phyloP scores from a whole-genome alignment of 1,139 yeast genomes.

The Candida pseudoviswanathii region DNA sequence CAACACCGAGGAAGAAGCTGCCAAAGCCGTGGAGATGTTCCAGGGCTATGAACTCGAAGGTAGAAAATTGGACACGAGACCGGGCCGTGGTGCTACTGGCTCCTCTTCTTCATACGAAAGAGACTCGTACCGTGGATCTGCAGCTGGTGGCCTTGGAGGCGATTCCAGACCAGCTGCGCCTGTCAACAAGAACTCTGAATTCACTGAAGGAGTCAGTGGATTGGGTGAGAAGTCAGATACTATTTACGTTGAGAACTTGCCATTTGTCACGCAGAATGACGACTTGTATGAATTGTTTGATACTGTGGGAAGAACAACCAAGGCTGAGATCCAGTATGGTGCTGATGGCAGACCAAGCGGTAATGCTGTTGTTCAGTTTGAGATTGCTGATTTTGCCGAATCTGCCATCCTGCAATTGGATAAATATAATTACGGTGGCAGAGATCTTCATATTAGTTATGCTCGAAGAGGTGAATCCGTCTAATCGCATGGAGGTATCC shows the following conservation, averaged over 20 bases:
- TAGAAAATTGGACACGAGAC: constrained; percentile 68
- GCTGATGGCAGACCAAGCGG: constrained; percentile 74
- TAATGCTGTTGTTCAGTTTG: constrained; percentile 80
- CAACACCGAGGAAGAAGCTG: constrained; percentile 60
- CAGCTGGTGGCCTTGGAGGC: constrained; percentile 1
- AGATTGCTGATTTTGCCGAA: constrained; percentile 67
- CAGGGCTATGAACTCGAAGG: constrained; percentile 73
- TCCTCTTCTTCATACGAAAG: constrained; percentile 6
- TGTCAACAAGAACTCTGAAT: constrained; percentile 46
- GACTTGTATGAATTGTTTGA: constrained; percentile 87
- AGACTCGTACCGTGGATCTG: constrained; percentile 6
- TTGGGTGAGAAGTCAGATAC: constrained; percentile 66
- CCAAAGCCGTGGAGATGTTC: constrained; percentile 60
- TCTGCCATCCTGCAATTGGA: constrained; percentile 73
- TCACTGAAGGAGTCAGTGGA: constrained; percentile 65
- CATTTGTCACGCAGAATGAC: constrained; percentile 83
- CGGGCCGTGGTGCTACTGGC: constrained; percentile 38
- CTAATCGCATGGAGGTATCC: too few species aligned
- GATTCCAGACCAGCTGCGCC: constrained; percentile 1
- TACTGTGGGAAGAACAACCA: constrained; percentile 74
- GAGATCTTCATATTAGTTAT: constrained; percentile 66
- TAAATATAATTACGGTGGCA: constrained; percentile 83
- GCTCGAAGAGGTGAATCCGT: constrained; percentile 34
- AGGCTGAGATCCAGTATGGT: constrained; percentile 77
- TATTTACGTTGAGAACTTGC: constrained; percentile 76